These are phyloP conservation scores for Solanum medicagineum DNA, from an alignment of 257 asterid genomes.

Conservation along the genomic window DNA sequence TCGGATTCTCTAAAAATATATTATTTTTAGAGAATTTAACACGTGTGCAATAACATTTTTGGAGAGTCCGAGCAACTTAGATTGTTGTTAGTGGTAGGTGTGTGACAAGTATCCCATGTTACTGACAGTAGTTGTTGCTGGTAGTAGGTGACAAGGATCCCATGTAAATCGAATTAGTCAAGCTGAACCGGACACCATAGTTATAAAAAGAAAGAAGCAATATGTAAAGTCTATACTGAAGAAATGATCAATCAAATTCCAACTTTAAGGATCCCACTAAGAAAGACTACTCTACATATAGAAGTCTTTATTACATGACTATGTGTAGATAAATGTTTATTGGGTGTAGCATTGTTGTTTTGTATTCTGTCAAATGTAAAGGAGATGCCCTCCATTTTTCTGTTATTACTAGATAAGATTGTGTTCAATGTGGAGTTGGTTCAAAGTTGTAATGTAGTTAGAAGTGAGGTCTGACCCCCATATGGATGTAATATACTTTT, in stretches of 20 bases:
- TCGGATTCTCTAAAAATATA: no score
- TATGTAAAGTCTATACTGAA: background rate
- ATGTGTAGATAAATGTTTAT: background rate
- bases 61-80: no score
- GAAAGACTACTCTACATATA: background rate
- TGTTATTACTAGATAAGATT: background rate
- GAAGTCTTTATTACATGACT: background rate
- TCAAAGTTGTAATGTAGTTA: background rate
- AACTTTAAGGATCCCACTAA: background rate
- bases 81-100: no score
- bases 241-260: background rate
- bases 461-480: background rate
- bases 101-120: no score
- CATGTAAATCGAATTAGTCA: no score
- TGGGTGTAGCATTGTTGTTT: no score
- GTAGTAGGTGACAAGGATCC: no score
- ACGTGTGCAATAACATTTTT: no score
- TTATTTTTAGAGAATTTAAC: no score
- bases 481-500: background rate
- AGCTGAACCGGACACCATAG: no score
- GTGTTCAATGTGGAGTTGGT: background rate
- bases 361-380: background rate
- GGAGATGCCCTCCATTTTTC: background rate
- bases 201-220: no score
- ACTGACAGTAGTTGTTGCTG: no score